Evolutionary conservation across 345 rosid species (phyloP), one percentile per base, ranked within the genome.

Genomic region (Cochlearia excelsa): DNA sequence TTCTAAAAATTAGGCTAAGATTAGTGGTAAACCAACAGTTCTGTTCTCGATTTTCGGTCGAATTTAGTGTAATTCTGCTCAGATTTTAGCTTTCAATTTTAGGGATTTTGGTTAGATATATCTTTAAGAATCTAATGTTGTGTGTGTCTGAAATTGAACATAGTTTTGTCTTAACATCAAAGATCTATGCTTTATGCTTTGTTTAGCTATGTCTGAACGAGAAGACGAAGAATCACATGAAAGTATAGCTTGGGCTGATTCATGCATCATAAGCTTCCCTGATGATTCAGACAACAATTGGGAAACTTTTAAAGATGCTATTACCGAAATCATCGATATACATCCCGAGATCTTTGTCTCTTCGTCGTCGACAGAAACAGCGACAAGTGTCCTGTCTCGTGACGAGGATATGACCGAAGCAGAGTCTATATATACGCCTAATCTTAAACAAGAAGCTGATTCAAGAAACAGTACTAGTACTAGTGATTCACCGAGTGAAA

Each of bases 191-290:
- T 16, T 16, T 16, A 16, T 16, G 23, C 23, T 16, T 16, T 16
- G 23, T 16, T 16, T 16, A 16, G 23, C 60, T 11, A 37, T 70
- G 3, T 50, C 50, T 1, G 54, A 56, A 0, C 43, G 26, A 70
- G 9, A 63, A 16, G 54, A 70, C 26, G 79, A 81, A 54, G 59
- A 34, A 31, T 81, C 82, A 3, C 56, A 78, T 59, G 95, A 82
- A 65, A 79, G 73, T 66, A 49, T 77, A 65, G 82, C 85, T 33
- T 87, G 91, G 95, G 84, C 70, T 54, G 86, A 87, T 73, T 87
- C 89, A 47, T 87, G 91, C 65, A 75, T 81, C 55, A 52, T 74
- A 58, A 66, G 63, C 37, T 80, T 77, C 61, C 66, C 74, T 43
- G 90, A 80, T 27, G 53, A 65, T 61, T 76, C 74, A 16, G 80